These are phyloP conservation scores for Debaryomyces hansenii DNA, from an alignment of 805 yeast genomes.

Conservation along the genomic window DNA sequence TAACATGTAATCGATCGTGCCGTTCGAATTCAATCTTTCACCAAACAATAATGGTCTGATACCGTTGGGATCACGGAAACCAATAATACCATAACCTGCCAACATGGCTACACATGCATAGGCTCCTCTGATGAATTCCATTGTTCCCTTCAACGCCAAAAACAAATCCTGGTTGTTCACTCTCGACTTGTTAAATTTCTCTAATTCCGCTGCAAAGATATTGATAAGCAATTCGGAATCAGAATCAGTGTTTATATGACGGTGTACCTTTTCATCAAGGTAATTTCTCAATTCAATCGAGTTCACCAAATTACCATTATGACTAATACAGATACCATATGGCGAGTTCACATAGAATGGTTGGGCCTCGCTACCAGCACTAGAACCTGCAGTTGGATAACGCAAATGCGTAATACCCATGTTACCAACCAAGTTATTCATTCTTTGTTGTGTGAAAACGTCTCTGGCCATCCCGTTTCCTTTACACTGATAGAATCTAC, in stretches of 20 bases:
- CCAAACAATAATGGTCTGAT: conserved; percentile 90
- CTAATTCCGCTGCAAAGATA: conserved; percentile 88
- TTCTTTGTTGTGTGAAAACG: conserved; percentile 83
- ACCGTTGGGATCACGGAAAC: conserved; percentile 97
- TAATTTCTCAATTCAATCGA: conserved; percentile 72
- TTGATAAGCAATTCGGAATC: conserved; percentile 91
- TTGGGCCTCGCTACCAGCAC: conserved; percentile 96
- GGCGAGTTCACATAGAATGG: conserved; percentile 98
- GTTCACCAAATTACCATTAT: conserved; percentile 94
- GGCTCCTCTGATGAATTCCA: conserved; percentile 86
- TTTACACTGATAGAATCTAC: conserved; percentile 94
- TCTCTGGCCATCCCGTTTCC: conserved; percentile 99
- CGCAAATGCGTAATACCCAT: conserved; percentile 95
- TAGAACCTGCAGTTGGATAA: conserved; percentile 96
- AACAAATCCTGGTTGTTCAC: conserved; percentile 89
- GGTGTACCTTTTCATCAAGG: conserved; percentile 90
- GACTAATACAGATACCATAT: conserved; percentile 86
- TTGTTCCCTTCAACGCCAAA: conserved; percentile 81
- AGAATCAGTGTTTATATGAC: conserved; percentile 96
- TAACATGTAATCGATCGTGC: conserved; percentile 83
- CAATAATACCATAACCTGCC: conserved; percentile 94
- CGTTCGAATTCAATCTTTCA: conserved; percentile 68
- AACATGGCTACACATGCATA: conserved; percentile 93
- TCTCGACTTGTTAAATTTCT: conserved; percentile 87
- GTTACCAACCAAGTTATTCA: conserved; percentile 79